These are phyloP conservation scores for Saturnispora diversa DNA, from an alignment of 805 yeast genomes.

Conservation along the genomic window DNA sequence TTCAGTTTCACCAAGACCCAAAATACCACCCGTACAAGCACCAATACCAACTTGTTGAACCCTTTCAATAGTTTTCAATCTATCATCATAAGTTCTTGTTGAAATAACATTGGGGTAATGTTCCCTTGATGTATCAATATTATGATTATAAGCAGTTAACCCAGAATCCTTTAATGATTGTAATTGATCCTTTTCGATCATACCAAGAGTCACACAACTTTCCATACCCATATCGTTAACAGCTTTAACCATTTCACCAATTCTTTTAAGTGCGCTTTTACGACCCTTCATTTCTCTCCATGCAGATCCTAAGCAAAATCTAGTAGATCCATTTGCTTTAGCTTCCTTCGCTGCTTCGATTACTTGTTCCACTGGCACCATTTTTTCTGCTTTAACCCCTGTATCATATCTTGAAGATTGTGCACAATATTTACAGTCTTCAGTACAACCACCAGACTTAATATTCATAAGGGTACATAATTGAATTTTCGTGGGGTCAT, in stretches of 20 bases:
- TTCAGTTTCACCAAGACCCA: slow-evolving; percentile 68
- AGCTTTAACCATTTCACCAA: slow-evolving; percentile 54
- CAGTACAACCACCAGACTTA: slow-evolving; percentile 76
- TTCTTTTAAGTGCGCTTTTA: slow-evolving; percentile 54
- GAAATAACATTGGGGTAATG: slow-evolving; percentile 67
- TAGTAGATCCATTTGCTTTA: slow-evolving; percentile 60
- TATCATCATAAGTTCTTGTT: slow-evolving; percentile 63
- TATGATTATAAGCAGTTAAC: slow-evolving; percentile 74
- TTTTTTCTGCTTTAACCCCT: slow-evolving; percentile 61
- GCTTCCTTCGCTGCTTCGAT: slow-evolving; percentile 57
- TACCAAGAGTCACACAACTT: slow-evolving; percentile 74
- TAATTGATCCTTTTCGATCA: slow-evolving; percentile 64
- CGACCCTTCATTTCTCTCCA: slow-evolving; percentile 83
- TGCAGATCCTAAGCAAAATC: slow-evolving; percentile 83
- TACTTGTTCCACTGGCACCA: slow-evolving; percentile 56
- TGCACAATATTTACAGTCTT: slow-evolving; percentile 76
- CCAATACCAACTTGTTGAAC: slow-evolving; percentile 53
- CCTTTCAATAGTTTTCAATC: slow-evolving; percentile 56
- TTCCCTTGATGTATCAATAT: slow-evolving; percentile 71
- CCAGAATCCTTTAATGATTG: slow-evolving; percentile 55
- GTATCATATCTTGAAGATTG: slow-evolving; percentile 65
- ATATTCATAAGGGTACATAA: slow-evolving; percentile 68
- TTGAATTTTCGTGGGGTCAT: slow-evolving; percentile 64
- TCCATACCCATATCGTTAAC: slow-evolving; percentile 59
- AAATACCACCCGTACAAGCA: slow-evolving; percentile 74